phyloP scores from a whole-genome alignment of 768 basidiomycete genomes.

The Boletus insuetus region DNA sequence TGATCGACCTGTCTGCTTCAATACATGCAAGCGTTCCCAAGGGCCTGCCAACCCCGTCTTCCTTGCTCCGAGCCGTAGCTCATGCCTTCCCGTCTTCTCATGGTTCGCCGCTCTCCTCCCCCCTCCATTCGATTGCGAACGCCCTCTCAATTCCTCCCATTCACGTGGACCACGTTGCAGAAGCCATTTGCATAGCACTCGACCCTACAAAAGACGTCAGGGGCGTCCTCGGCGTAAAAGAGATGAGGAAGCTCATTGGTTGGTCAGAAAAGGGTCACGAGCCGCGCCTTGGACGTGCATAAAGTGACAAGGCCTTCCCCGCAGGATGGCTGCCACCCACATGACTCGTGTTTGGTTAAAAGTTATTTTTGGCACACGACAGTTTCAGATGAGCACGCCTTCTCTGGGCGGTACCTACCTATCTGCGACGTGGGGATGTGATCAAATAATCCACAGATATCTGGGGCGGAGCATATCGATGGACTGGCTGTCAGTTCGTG shows the following conservation, averaged over 20 bases:
- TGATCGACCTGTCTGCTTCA: constrained; percentile 77
- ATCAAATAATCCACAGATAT: constrained; percentile 12
- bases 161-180: constrained; percentile 93
- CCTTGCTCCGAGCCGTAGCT: constrained; percentile 53
- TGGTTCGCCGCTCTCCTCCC: constrained; percentile 38
- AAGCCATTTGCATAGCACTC: constrained; percentile 69
- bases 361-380: constrained; percentile 17
- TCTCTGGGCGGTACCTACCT: constrained; percentile 11
- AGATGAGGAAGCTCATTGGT: constrained; percentile 76
- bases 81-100: constrained; percentile 34
- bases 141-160: constrained; percentile 84
- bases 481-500: not conserved
- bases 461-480: constrained; percentile 7
- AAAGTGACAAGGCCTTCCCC: constrained; percentile 6
- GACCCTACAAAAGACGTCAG: constrained; percentile 47
- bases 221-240: constrained; percentile 66
- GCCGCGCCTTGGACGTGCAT: constrained; percentile 17
- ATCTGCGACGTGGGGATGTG: constrained; percentile 21
- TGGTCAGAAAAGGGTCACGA: constrained; percentile 45
- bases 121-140: constrained; percentile 69
- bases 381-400: constrained; percentile 11
- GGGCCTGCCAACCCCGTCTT: constrained; percentile 62
- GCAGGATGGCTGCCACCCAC: constrained; percentile 2
- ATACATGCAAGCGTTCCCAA: constrained; percentile 61
- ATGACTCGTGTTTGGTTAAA: constrained; percentile 8